phyloP scores from a whole-genome alignment of 805 yeast species.

The Pichia californica region DNA sequence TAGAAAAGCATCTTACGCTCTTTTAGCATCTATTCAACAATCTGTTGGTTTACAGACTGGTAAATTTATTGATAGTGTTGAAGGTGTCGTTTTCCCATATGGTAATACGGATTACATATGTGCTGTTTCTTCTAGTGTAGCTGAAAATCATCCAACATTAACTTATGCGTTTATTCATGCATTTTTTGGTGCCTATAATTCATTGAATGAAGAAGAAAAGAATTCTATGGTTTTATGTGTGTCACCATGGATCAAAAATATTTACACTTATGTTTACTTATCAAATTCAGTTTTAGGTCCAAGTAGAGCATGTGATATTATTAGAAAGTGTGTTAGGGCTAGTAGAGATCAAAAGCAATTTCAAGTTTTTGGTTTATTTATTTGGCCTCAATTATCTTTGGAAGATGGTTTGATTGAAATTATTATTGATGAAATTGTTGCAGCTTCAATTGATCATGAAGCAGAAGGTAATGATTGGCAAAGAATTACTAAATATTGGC shows the following conservation, averaged over 20 bases:
- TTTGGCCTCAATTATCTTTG: conserved; percentile 62
- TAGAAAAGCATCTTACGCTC: conserved; percentile 54
- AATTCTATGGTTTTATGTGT: conserved; percentile 44
- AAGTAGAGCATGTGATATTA: conserved; percentile 51
- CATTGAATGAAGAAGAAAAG: conserved; percentile 29
- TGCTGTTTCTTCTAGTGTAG: conserved; percentile 49
- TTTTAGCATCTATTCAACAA: conserved; percentile 55
- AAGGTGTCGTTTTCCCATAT: conserved; percentile 60
- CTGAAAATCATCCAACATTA: conserved; percentile 49
- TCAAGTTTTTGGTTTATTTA: conserved; percentile 46
- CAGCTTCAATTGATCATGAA: conserved; percentile 68
- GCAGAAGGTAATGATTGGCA: conserved; percentile 71
- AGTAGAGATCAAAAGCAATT: conserved; percentile 46
- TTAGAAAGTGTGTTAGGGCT: conserved; percentile 55
- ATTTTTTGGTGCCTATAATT: conserved; percentile 46
- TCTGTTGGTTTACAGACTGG: conserved; percentile 58
- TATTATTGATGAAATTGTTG: conserved; percentile 67
- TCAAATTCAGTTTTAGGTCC: conserved; percentile 53
- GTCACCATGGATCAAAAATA: conserved; percentile 70
- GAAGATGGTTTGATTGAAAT: conserved; percentile 54
- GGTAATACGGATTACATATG: conserved; percentile 58
- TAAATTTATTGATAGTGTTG: conserved; percentile 45
- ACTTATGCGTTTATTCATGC: conserved; percentile 50
- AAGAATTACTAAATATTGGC: conserved; percentile 53
- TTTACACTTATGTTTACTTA: conserved; percentile 50